Evolutionary conservation across 2,329 filamentous ascomycete species (phyloP), one percentile per base, ranked within the genome.

Genomic region (Achaetomium macrosporum): DNA sequence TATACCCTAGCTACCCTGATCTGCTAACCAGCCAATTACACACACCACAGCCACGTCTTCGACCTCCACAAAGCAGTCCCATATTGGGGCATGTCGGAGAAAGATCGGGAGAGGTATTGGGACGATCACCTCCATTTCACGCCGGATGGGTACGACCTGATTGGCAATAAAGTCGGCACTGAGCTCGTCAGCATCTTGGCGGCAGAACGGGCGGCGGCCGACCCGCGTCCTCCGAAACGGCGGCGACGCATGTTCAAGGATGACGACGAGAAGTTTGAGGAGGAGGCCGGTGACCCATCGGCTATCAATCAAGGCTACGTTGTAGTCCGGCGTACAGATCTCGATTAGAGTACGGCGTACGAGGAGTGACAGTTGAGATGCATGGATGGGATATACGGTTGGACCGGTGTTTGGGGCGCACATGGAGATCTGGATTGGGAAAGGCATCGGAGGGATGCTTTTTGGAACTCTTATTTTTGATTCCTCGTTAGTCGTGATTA

Each of bases 81-180:
- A 0, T 84, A 76, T 59, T 72, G 74, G 58, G 62, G 65, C 15
- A 73, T 85, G 61, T 63, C 71, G 2, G 65, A 72, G 8, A 62
- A 69, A 0, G 73, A 79, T 52, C 71, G 73, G 19, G 57, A 69
- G 2, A 69, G 68, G 52, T 78, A 81, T 60, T 86, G 82, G 80
- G 74, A 82, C 57, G 83, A 87, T 66, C 74, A 73, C 16, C 58
- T 85, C 19, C 83, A 87, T 67, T 71, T 85, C 10, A 78, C 76
- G 0, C 65, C 70, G 0, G 72, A 70, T 7, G 83, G 83, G 8
- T 86, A 87, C 69, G 75, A 84, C 62, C 69, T 79, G 60, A 80
- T 87, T 72, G 83, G 83, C 2, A 70, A 74, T 37, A 71, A 76
- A 52, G 71, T 86, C 46, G 82, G 76, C 43, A 71, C 76, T 20